Evolutionary conservation across 2,329 filamentous ascomycete genomes (phyloP).

Genomic region (Phymatotrichopsis omnivora): DNA sequence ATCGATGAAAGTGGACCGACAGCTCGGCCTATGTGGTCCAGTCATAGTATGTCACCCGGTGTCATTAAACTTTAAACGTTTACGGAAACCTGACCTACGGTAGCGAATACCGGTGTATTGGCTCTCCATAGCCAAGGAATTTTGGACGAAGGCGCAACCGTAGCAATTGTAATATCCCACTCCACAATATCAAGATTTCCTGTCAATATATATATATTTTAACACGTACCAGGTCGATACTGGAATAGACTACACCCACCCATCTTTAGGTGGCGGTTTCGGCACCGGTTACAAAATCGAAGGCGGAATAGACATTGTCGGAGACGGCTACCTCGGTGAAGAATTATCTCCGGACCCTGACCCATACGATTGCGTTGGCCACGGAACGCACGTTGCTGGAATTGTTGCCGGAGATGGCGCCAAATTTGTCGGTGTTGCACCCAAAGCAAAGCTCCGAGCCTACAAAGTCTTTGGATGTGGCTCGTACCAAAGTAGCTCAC

Average conservation of each 20-base stretch:
- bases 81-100: neutral
- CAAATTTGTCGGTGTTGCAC: slow-evolving; percentile 32
- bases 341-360: slow-evolving; percentile 26
- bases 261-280: slow-evolving; percentile 27
- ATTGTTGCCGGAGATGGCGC: slow-evolving; percentile 29
- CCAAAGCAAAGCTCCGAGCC: slow-evolving; percentile 31
- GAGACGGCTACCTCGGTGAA: slow-evolving; percentile 23
- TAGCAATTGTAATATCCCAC: slow-evolving; percentile 21
- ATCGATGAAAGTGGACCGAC: slow-evolving; percentile 12
- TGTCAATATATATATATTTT: slow-evolving; percentile 1
- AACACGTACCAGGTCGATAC: slow-evolving; percentile 27
- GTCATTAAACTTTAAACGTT: no score
- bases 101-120: slow-evolving; percentile 24
- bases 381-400: slow-evolving; percentile 30
- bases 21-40: slow-evolving; percentile 9
- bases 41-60: slow-evolving; percentile 11
- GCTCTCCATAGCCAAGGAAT: slow-evolving; percentile 23
- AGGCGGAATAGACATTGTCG: slow-evolving; percentile 29
- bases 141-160: slow-evolving; percentile 19
- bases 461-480: slow-evolving; percentile 33
- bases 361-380: slow-evolving; percentile 29
- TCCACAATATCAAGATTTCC: no score
- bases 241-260: slow-evolving; percentile 30
- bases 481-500: slow-evolving; percentile 26
- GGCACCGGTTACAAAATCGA: slow-evolving; percentile 28